Evolutionary conservation across 139 green algal genomes (phyloP), one percentile per base, ranked within the genome.

Genomic region (Pleodorina starrii): DNA sequence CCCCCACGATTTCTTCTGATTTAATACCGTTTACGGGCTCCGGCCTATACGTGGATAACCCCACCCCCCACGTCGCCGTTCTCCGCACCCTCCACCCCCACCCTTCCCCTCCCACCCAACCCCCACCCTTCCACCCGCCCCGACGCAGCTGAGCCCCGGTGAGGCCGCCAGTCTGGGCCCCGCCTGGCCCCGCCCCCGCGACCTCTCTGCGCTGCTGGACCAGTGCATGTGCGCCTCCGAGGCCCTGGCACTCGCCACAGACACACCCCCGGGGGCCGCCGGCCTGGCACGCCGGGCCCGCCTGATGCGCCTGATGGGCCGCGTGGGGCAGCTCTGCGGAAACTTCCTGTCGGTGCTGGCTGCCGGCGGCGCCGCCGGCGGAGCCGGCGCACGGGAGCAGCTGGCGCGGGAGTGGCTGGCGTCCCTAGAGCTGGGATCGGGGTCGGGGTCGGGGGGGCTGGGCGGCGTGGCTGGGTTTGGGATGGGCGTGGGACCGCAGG

Each of bases 161-260:
- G 90, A 93, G 75, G 90, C 81, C 1, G 42, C 50, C 32, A 29
- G 10, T 25, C 68, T 93, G 68, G 83, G 86, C 29, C 86, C 81
- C 68, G 85, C 84, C 32, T 93, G 86, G 86, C 90, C 90, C 5
- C 74, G 76, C 1, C n/a, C 82, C 25, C 69, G 76, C 0, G 87
- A 91, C 81, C 86, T 93, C 40, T 57, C 51, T 0, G 75, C 82
- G 23, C 76, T 93, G 29, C 86, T 91, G 86, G 90, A 90, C 14
- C 90, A 93, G 46, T 84, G 50, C 74, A 80, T 89, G 83, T 78
- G 32, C 46, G 82, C 89, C 27, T 51, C 87, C 3, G 81, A 91
- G 63, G 7, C 36, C 35, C 63, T 83, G 27, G 38, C 40, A 32
- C 25, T 17, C 21, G 29, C 43, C 14, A 21, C 27, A 0, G 59